These are phyloP conservation scores for Candolleomyces efflorescens DNA, from an alignment of 768 basidiomycete species.

Conservation along the genomic window DNA sequence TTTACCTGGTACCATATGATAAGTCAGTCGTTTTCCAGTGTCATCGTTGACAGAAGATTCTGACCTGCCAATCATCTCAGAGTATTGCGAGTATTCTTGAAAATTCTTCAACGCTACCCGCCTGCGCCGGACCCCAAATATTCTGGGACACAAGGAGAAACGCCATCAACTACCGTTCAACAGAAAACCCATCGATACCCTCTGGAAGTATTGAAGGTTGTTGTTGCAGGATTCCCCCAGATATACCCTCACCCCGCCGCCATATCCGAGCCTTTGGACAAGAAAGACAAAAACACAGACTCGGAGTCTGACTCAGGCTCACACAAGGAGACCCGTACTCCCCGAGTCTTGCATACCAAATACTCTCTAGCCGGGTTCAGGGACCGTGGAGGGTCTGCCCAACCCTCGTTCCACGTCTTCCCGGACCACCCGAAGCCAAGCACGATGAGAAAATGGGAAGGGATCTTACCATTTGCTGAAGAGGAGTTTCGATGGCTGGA, in stretches of 20 bases:
- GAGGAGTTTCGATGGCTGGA: constrained; percentile 22
- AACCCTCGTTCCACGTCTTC: constrained; percentile 13
- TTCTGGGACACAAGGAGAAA: not conserved
- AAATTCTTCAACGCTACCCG: constrained; percentile 16
- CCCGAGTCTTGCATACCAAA: constrained; percentile 12
- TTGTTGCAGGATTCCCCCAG: constrained; percentile 12
- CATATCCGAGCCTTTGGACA: no score
- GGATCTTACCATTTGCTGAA: constrained; percentile 14
- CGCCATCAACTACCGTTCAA: not conserved
- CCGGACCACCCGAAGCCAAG: not conserved
- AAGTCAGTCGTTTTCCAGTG: constrained; percentile 9
- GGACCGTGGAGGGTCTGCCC: not conserved
- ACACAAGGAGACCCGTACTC: not conserved
- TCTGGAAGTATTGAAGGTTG: constrained; percentile 10
- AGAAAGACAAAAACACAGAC: no score
- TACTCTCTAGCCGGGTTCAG: constrained; percentile 8
- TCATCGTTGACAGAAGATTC: not conserved
- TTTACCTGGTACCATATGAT: constrained; percentile 23
- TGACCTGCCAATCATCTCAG: not conserved
- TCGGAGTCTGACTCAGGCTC: not conserved
- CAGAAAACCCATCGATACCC: constrained; percentile 7
- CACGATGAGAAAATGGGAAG: constrained; percentile 3
- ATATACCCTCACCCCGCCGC: constrained; percentile 1
- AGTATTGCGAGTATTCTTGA: constrained; percentile 19
- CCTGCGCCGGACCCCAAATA: not conserved